Evolutionary conservation across 2,329 filamentous ascomycete genomes (phyloP).

Genomic region (Lecanosticta acicola): DNA sequence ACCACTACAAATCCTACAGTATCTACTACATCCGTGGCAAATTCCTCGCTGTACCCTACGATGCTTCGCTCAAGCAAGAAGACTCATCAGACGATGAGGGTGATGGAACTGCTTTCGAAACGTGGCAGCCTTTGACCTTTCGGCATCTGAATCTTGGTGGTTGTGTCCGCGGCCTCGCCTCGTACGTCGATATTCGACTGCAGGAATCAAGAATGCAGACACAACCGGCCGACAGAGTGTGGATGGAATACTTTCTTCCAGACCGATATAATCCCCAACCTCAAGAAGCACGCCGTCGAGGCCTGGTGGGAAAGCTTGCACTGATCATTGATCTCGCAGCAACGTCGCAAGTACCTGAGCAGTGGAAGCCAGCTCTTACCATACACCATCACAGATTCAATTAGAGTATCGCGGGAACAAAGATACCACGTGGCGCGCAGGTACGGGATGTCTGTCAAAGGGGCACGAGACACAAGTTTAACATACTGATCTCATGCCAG

Average conservation of each 20-base stretch:
- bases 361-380: background rate
- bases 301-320: constrained; percentile 1
- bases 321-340: background rate
- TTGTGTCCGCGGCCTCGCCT: background rate
- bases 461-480: too few species aligned
- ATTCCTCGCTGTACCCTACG: background rate
- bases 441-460: too few species aligned
- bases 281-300: background rate
- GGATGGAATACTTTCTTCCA: background rate
- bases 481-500: too few species aligned
- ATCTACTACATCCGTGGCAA: background rate
- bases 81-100: background rate
- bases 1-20: background rate
- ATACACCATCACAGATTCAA: background rate
- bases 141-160: background rate
- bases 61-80: background rate
- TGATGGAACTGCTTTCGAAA: background rate
- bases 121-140: background rate
- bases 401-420: background rate
- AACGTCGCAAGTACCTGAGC: background rate
- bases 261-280: background rate
- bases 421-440: too few species aligned
- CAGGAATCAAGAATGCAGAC: background rate
- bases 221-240: background rate
- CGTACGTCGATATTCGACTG: background rate